Evolutionary conservation across 495 filamentous ascomycete genomes (phyloP).

Genomic region (Clavariopsis aquatica): DNA sequence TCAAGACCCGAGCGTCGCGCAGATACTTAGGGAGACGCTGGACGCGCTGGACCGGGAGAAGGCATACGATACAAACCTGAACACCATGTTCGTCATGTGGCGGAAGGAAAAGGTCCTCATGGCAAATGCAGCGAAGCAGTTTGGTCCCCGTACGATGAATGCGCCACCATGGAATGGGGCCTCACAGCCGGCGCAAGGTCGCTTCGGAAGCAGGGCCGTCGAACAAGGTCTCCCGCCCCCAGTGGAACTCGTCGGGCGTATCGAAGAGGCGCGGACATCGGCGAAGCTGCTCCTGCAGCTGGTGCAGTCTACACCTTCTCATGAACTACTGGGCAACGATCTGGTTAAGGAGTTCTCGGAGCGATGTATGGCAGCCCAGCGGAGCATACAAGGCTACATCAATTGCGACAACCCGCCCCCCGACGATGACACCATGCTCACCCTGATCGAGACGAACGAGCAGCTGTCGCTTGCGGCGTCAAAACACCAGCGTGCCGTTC

Average conservation of each 20-base stretch:
- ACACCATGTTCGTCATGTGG: conserved; percentile 77
- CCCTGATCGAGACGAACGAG: conserved; percentile 92
- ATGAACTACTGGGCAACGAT: conserved; percentile 77
- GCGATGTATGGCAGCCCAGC: conserved; percentile 76
- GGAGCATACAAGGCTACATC: conserved; percentile 83
- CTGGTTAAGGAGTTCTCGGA: conserved; percentile 90
- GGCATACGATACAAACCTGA: conserved; percentile 69
- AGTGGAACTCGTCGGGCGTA: conserved; percentile 75
- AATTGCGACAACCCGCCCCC: conserved; percentile 71
- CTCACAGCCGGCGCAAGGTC: not conserved
- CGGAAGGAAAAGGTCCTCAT: conserved; percentile 69
- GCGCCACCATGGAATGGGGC: conserved; percentile 36
- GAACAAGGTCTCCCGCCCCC: conserved; percentile 64
- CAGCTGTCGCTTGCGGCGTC: conserved; percentile 74
- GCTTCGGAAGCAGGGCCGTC: conserved; percentile 33
- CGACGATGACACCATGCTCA: conserved; percentile 90
- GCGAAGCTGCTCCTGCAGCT: conserved; percentile 89
- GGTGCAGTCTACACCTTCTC: conserved; percentile 74
- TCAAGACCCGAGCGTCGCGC: conserved; percentile 72
- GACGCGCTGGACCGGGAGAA: conserved; percentile 70
- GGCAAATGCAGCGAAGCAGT: conserved; percentile 29
- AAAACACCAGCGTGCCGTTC: conserved; percentile 76
- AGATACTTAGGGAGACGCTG: conserved; percentile 84
- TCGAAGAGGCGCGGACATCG: conserved; percentile 87
- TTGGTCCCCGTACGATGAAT: conserved; percentile 30